Conservation (phyloP, 2,329 filamentous ascomycete species). For the Aspergillus fumigatus region DNA sequence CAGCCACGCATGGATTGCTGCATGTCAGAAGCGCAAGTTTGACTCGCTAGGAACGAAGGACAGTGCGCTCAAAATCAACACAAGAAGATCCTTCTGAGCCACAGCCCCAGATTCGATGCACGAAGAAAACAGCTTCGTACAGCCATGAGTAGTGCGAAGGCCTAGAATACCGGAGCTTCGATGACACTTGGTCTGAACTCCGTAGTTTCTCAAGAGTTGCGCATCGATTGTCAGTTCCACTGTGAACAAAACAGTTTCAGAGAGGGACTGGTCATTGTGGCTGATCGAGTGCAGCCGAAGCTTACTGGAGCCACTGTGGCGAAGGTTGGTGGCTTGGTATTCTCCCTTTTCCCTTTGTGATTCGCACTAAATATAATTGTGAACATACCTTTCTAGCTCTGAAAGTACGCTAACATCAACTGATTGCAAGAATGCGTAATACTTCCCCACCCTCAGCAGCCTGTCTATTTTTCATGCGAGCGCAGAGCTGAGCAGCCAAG, state of each 20-base stretch:
- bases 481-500: not conserved
- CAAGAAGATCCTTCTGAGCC: not conserved
- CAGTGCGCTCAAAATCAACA: not conserved
- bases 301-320: not conserved
- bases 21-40: not conserved
- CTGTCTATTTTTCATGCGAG: not conserved
- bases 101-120: not conserved
- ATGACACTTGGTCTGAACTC: too few species aligned
- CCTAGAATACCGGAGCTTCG: too few species aligned
- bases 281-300: not conserved
- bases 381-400: too few species aligned
- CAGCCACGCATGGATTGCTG: not conserved
- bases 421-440: not conserved
- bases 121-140: not conserved
- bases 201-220: not conserved
- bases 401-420: not conserved
- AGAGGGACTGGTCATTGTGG: not conserved
- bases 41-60: not conserved
- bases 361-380: not conserved
- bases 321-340: not conserved
- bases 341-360: not conserved
- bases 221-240: not conserved
- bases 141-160: not conserved
- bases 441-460: not conserved
- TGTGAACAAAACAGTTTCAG: not conserved